phyloP scores from a whole-genome alignment of 371 early-diverging fungal genomes.

The Mortierella sp. region DNA sequence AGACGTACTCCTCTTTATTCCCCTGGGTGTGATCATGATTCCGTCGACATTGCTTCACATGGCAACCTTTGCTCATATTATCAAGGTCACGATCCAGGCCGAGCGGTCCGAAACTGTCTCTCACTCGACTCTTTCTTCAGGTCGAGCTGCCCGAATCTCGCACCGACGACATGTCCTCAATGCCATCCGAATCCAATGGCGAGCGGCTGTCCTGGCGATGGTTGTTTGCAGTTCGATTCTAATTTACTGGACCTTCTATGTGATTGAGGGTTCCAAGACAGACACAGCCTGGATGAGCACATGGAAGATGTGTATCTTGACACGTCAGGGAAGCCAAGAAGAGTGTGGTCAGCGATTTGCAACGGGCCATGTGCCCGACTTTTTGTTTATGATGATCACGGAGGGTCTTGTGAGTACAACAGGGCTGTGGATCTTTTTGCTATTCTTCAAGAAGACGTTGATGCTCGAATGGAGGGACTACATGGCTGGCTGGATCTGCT shows the following conservation, averaged over 20 bases:
- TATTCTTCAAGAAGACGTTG: constrained; percentile 48
- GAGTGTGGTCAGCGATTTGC: constrained; percentile 27
- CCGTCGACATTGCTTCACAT: constrained; percentile 66
- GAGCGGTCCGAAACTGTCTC: constrained; percentile 59
- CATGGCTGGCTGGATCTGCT: constrained; percentile 47
- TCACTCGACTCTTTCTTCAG: constrained; percentile 46
- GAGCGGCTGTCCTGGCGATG: constrained; percentile 67
- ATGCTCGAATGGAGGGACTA: constrained; percentile 40
- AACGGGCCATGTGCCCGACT: constrained; percentile 34
- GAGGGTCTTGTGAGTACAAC: constrained; percentile 49
- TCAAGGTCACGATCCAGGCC: constrained; percentile 56
- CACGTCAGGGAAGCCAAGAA: constrained; percentile 29
- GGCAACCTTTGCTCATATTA: constrained; percentile 70
- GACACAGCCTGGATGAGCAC: constrained; percentile 49
- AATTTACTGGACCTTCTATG: constrained; percentile 60
- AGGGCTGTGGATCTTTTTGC: constrained; percentile 46
- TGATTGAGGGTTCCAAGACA: constrained; percentile 38
- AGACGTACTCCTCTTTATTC: constrained; percentile 65
- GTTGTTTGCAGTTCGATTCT: constrained; percentile 60
- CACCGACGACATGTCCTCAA: constrained; percentile 67
- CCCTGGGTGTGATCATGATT: constrained; percentile 66
- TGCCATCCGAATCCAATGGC: constrained; percentile 76
- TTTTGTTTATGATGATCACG: constrained; percentile 48
- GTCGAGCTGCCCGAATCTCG: constrained; percentile 53
- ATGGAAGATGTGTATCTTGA: constrained; percentile 50